Conservation (phyloP, 2,329 filamentous ascomycete genomes). For the Stemphylium vesicarium region DNA sequence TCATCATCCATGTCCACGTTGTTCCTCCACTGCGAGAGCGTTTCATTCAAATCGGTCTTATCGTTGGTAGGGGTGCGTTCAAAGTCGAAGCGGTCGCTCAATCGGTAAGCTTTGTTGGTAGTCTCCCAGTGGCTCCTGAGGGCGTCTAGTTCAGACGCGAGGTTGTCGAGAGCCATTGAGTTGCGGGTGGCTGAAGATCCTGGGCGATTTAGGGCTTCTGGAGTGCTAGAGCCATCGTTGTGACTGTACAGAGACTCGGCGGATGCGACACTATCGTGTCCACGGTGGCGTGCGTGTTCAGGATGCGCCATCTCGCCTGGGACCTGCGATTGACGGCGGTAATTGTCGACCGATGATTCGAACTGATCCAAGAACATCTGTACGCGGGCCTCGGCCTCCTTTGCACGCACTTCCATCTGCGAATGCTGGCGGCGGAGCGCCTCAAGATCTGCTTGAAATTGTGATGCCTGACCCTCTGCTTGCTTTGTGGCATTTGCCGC, state of each 20-base stretch:
- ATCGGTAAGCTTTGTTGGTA: constrained; percentile 91
- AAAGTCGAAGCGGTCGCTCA: constrained; percentile 89
- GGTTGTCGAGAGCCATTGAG: constrained; percentile 80
- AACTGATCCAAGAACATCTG: constrained; percentile 93
- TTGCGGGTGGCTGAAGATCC: constrained; percentile 55
- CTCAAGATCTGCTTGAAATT: constrained; percentile 73
- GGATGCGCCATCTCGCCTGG: constrained; percentile 42
- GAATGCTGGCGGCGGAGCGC: constrained; percentile 82
- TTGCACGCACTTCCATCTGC: constrained; percentile 80
- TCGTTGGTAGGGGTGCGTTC: constrained; percentile 60
- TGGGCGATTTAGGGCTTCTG: constrained; percentile 37
- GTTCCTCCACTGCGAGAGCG: constrained; percentile 45
- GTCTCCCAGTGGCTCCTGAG: constrained; percentile 93
- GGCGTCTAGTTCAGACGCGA: constrained; percentile 90
- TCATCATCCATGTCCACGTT: constrained; percentile 42
- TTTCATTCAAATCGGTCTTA: constrained; percentile 40
- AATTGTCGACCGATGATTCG: constrained; percentile 90
- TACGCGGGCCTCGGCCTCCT: constrained; percentile 92
- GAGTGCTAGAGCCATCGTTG: constrained; percentile 46
- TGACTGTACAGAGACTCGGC: constrained; percentile 60
- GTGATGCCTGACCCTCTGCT: constrained; percentile 61
- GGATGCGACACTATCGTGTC: constrained; percentile 65
- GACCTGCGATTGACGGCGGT: constrained; percentile 74
- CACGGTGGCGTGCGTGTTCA: constrained; percentile 50
- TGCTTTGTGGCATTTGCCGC: constrained; percentile 59